A percentile compares a stretch with the other conserved stretches of the same genome.
These are phyloP conservation scores for Neophaeococcomyces mojaviensis DNA, from an alignment of 2,329 filamentous ascomycete genomes.

Conservation along the genomic window DNA sequence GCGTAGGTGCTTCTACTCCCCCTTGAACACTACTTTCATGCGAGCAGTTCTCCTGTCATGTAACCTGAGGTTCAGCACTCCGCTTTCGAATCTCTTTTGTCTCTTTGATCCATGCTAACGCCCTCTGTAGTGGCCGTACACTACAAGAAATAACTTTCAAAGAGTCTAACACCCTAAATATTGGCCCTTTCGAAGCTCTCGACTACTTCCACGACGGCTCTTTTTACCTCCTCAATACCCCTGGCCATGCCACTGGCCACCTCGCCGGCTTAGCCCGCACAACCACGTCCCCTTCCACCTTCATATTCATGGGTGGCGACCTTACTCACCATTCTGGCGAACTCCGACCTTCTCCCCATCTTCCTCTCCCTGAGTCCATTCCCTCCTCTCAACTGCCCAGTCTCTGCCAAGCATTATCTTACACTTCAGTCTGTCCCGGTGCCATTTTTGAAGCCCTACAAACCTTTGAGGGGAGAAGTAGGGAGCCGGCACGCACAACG, in stretches of 20 bases:
- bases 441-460: constrained; percentile 4
- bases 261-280: constrained; percentile 44
- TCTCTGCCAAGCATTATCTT: background rate
- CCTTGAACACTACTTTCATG: no score
- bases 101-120: no score
- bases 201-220: constrained; percentile 38
- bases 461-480: background rate
- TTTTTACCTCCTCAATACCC: constrained; percentile 38
- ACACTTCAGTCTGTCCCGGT: background rate
- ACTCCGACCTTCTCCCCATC: constrained; percentile 32
- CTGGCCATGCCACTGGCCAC: constrained; percentile 43
- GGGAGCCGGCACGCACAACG: constrained; percentile 27
- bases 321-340: constrained; percentile 39
- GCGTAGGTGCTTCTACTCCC: background rate
- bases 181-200: constrained; percentile 33
- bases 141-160: constrained; percentile 20
- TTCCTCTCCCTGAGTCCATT: constrained; percentile 2
- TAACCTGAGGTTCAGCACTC: no score
- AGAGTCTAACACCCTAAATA: constrained; percentile 5
- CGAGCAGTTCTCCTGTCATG: no score
- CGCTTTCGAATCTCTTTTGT: no score
- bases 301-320: constrained; percentile 48
- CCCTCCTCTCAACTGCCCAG: background rate
- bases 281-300: constrained; percentile 25
- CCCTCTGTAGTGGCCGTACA: constrained; percentile 15